phyloP scores from a whole-genome alignment of 2,329 filamentous ascomycete genomes.

The Xylariaceae sp. region DNA sequence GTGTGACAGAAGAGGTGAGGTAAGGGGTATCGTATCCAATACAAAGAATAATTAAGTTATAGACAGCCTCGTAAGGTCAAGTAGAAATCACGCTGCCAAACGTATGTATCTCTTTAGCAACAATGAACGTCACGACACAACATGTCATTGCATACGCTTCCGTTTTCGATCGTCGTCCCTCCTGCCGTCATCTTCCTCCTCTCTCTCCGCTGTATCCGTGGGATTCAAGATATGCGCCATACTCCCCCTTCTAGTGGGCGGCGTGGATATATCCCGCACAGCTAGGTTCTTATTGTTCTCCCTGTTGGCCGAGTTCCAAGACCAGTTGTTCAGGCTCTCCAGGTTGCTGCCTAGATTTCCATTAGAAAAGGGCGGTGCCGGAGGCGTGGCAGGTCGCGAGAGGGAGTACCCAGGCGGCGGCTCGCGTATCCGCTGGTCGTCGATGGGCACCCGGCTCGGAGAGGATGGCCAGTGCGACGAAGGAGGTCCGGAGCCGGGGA shows the following conservation, averaged over 20 bases:
- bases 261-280: constrained; percentile 50
- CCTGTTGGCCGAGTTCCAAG: constrained; percentile 48
- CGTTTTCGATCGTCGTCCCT: constrained; percentile 57
- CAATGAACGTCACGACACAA: too few species aligned
- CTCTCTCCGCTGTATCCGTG: constrained; percentile 49
- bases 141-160: constrained; percentile 50
- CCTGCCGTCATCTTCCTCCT: constrained; percentile 50
- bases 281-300: constrained; percentile 47
- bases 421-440: constrained; percentile 53
- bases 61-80: too few species aligned
- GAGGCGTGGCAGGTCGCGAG: constrained; percentile 50
- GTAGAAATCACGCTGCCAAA: too few species aligned
- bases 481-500: constrained; percentile 56
- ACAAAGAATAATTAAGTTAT: too few species aligned
- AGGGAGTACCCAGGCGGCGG: constrained; percentile 50
- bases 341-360: constrained; percentile 45
- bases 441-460: constrained; percentile 43
- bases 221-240: constrained; percentile 61
- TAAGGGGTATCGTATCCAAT: too few species aligned
- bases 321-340: constrained; percentile 44
- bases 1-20: too few species aligned
- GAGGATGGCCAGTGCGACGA: constrained; percentile 51
- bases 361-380: constrained; percentile 46
- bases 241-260: constrained; percentile 52
- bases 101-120: too few species aligned